phyloP scores from a whole-genome alignment of 2,329 filamentous ascomycete species.

The Emmonsiellopsis sp. region DNA sequence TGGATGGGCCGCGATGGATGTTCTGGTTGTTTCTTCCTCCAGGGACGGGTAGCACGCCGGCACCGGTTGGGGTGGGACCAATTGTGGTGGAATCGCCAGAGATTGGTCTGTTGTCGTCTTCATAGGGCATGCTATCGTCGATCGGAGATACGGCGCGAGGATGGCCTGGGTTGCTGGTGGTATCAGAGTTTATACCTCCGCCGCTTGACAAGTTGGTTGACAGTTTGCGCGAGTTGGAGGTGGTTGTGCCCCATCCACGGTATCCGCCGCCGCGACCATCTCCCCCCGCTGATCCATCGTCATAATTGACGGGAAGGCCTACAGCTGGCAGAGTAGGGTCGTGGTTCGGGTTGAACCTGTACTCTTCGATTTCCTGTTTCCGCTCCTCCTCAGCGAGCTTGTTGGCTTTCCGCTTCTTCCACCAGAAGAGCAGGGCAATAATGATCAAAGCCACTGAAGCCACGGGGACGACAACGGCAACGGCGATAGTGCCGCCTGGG shows the following conservation, averaged over 20 bases:
- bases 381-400: slow-evolving; percentile 80
- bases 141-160: slow-evolving; percentile 52
- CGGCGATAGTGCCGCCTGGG: slow-evolving; percentile 63
- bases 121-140: slow-evolving; percentile 47
- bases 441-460: slow-evolving; percentile 75
- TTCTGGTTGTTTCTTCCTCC: slow-evolving; percentile 47
- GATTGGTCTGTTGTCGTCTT: slow-evolving; percentile 50
- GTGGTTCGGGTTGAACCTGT: slow-evolving; percentile 94
- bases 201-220: slow-evolving; percentile 85
- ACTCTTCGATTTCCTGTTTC: slow-evolving; percentile 94
- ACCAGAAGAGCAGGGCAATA: slow-evolving; percentile 68
- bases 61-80: not conserved
- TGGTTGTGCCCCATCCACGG: slow-evolving; percentile 85
- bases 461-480: slow-evolving; percentile 90
- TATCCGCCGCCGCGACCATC: slow-evolving; percentile 73
- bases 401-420: slow-evolving; percentile 77
- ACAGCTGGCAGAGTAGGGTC: slow-evolving; percentile 67
- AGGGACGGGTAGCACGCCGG: not conserved
- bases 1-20: slow-evolving; percentile 82
- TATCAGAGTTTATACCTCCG: slow-evolving; percentile 54
- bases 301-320: slow-evolving; percentile 36
- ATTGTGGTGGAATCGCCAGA: slow-evolving; percentile 54
- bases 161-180: slow-evolving; percentile 47
- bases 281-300: slow-evolving; percentile 60
- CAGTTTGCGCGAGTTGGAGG: slow-evolving; percentile 67